Conservation (phyloP, 225 moss, liverwort and hornwort species). For the Marchantia paleacea region DNA sequence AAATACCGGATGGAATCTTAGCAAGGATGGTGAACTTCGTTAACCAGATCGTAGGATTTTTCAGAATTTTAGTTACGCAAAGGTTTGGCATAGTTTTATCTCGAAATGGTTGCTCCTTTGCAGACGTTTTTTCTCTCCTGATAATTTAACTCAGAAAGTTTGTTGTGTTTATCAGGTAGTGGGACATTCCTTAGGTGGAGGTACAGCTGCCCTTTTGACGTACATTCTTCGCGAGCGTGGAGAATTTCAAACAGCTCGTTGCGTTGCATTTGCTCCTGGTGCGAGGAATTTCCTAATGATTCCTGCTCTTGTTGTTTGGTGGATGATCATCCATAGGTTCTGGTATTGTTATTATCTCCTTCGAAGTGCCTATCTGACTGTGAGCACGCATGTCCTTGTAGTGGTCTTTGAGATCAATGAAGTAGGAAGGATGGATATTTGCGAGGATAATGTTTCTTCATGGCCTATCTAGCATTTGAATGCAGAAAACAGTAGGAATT, state of each 20-base stretch:
- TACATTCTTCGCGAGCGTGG: constrained; percentile 85
- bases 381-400: neutral
- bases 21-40: too few relatives aligned
- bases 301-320: neutral
- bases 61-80: too few relatives aligned
- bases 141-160: neutral
- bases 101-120: too few relatives aligned
- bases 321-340: neutral
- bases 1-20: too few relatives aligned
- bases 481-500: too few relatives aligned
- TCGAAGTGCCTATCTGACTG: neutral
- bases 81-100: too few relatives aligned
- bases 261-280: constrained; percentile 95
- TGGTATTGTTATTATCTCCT: neutral
- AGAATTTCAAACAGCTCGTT: constrained; percentile 64
- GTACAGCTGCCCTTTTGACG: constrained; percentile 91
- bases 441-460: neutral
- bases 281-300: constrained; percentile 9
- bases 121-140: neutral
- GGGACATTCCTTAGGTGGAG: constrained; percentile 94
- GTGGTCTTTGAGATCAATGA: neutral
- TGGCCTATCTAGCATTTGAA: too few relatives aligned
- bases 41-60: too few relatives aligned
- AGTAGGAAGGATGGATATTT: neutral
- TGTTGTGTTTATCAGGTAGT: constrained; percentile 57